Base-by-base conservation (phyloP, 2,329 filamentous ascomycete species). In the Alternaria alternata region DNA sequence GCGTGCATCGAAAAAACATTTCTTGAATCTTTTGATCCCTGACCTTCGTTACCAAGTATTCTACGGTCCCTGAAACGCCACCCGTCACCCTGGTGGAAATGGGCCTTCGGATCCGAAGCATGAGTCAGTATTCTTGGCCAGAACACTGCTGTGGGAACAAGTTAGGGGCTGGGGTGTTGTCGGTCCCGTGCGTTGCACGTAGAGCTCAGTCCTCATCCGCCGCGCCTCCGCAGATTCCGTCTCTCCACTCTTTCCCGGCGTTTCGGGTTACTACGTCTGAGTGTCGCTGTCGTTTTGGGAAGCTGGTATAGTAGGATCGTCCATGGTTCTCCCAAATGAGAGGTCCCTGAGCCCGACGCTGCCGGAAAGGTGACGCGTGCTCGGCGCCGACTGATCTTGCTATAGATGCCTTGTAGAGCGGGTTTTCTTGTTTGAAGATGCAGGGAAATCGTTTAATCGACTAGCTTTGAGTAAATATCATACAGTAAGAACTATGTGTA, bases 201-300 rank as follows among this genome's bases (percentile, higher is more conserved):
- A 30, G 41, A n/a, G 46, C 46, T 49, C 46, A 49, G 46, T 49
- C 46, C 46, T 49, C 46, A 36, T 49, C 46, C 32, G 46, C 32
- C 20, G 46, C 46, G 46, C 46, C 46, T 49, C 46, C 52, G 42
- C 42, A 38, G 41, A 54, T 47, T 54, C 41, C 49, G 49, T 52
- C 28, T 48, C 28, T 28, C 52, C 52, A 46, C 52, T 30, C 42
- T 47, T 24, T 54, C 42, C 52, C 30, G 52, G 41, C 22, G 5
- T 39, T 54, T n/a, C 30, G 42, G 42, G 20, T 20, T 22, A 26
- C 42, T 46, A 36, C 30, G 22, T 44, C n/a, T 12, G 14, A 14
- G 22, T 46, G 28, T 47, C 34, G 16, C 36, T 30, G 22, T 38
- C 32, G 30, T n/a, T 47, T 54, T 54, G 6, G 22, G 42, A 47